Evolutionary conservation across 2,329 filamentous ascomycete species (phyloP).

Genomic region (Periglandula ipomoeae): DNA sequence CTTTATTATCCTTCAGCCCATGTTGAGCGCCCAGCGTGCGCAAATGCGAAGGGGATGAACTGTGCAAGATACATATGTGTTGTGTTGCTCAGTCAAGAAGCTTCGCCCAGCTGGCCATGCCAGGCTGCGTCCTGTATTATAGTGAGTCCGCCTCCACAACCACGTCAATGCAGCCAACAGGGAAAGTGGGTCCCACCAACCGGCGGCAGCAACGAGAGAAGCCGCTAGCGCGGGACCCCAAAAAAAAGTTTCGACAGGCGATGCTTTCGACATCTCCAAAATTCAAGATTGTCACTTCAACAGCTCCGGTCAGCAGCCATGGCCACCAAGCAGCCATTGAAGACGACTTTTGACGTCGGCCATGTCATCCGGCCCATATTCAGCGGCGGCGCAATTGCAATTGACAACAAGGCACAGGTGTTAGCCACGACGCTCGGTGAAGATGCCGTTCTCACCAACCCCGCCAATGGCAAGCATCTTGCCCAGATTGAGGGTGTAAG

Average conservation of each 20-base stretch:
- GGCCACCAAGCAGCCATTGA: conserved; percentile 55
- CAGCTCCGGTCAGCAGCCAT: conserved; percentile 21
- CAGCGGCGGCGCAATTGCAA: conserved; percentile 77
- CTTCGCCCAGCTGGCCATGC: no score
- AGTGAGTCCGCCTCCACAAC: no score
- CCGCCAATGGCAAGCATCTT: conserved; percentile 73
- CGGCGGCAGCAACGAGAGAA: conserved; percentile 1
- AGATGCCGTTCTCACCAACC: conserved; percentile 79
- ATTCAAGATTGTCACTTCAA: background rate
- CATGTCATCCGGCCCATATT: conserved; percentile 87
- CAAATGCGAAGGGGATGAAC: no score
- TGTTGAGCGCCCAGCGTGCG: background rate
- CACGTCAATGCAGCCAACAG: no score
- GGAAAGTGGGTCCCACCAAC: background rate
- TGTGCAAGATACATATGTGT: no score
- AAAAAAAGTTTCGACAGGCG: conserved; percentile 7
- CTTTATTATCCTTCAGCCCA: background rate
- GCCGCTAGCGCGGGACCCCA: background rate
- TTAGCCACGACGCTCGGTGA: conserved; percentile 87
- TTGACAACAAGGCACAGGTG: conserved; percentile 73
- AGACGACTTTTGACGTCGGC: conserved; percentile 82
- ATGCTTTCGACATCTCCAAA: conserved; percentile 1
- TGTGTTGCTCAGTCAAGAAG: no score
- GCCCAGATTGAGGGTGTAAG: conserved; percentile 78
- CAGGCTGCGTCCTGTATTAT: no score